Conservation (phyloP, 1,284 basidiomycete species). For the Ganoderma resinaceum region DNA sequence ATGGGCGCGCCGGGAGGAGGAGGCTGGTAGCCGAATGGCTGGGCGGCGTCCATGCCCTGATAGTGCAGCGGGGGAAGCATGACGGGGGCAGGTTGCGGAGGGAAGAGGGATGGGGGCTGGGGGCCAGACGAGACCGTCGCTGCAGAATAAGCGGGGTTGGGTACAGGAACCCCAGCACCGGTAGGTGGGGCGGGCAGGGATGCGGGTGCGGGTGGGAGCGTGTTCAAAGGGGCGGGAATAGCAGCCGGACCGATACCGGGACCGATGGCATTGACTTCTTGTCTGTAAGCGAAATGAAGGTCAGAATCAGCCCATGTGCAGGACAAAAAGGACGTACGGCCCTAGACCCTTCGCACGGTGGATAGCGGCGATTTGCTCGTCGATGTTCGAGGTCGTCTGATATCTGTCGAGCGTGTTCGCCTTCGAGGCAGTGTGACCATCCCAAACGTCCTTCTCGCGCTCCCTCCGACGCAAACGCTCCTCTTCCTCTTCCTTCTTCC, state of each 20-base stretch:
- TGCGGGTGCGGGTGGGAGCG: constrained; percentile 67
- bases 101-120: constrained; percentile 76
- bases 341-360: constrained; percentile 89
- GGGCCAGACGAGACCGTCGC: constrained; percentile 83
- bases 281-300: constrained; percentile 46
- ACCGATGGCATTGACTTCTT: constrained; percentile 78
- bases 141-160: constrained; percentile 65
- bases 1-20: constrained; percentile 46
- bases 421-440: constrained; percentile 93
- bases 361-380: constrained; percentile 94
- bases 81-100: constrained; percentile 65
- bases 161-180: constrained; percentile 43
- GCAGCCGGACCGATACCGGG: constrained; percentile 85
- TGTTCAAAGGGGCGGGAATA: constrained; percentile 65
- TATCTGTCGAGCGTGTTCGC: constrained; percentile 89
- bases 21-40: constrained; percentile 82
- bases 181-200: constrained; percentile 70
- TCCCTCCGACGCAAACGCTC: constrained; percentile 81
- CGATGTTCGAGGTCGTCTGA: constrained; percentile 89
- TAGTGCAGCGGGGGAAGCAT: constrained; percentile 86
- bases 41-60: constrained; percentile 77
- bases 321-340: constrained; percentile 51
- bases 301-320: constrained; percentile 20
- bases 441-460: constrained; percentile 94
- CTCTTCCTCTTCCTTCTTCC: constrained; percentile 86